Conservation (phyloP, 2,329 filamentous ascomycete genomes). For the Tolypocladium ovalisporum region DNA sequence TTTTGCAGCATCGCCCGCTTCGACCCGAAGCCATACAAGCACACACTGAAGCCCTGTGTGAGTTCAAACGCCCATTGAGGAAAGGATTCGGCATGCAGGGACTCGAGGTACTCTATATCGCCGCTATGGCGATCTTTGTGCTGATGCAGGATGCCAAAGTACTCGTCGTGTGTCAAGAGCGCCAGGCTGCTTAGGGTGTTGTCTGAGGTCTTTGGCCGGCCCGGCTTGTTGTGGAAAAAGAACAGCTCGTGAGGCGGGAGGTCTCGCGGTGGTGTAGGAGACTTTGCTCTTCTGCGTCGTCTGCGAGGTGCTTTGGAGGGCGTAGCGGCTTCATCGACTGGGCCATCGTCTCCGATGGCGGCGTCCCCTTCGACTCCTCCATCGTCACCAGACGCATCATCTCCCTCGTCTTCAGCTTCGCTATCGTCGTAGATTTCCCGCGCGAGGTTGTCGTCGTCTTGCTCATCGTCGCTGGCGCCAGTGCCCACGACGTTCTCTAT, state of each 20-base stretch:
- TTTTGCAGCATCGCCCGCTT: conserved; percentile 65
- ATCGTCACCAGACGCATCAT: conserved; percentile 32
- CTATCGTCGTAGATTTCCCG: conserved; percentile 37
- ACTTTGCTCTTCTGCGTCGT: conserved; percentile 31
- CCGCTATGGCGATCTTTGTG: conserved; percentile 57
- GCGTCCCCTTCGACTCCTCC: conserved; percentile 33
- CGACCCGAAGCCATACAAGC: conserved; percentile 86
- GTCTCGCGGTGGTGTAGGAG: conserved; percentile 70
- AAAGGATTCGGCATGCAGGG: conserved; percentile 71
- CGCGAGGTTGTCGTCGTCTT: conserved; percentile 15
- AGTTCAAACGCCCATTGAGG: conserved; percentile 91
- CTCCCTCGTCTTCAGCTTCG: conserved; percentile 57
- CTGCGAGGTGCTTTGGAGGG: conserved; percentile 29
- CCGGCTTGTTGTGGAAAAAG: conserved; percentile 84
- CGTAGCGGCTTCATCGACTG: conserved; percentile 24
- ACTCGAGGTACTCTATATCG: conserved; percentile 61
- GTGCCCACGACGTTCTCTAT: conserved; percentile 60
- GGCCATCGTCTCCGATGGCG: conserved; percentile 8
- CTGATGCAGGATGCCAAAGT: conserved; percentile 55
- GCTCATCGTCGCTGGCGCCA: conserved; percentile 59
- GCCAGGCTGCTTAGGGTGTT: conserved; percentile 67
- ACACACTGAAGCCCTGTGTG: conserved; percentile 74
- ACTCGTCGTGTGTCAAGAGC: conserved; percentile 84
- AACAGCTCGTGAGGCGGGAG: conserved; percentile 84
- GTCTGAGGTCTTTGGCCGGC: conserved; percentile 72